These are phyloP conservation scores for Leccinum griseonigrum DNA, from an alignment of 1,284 basidiomycete species.

Conservation along the genomic window DNA sequence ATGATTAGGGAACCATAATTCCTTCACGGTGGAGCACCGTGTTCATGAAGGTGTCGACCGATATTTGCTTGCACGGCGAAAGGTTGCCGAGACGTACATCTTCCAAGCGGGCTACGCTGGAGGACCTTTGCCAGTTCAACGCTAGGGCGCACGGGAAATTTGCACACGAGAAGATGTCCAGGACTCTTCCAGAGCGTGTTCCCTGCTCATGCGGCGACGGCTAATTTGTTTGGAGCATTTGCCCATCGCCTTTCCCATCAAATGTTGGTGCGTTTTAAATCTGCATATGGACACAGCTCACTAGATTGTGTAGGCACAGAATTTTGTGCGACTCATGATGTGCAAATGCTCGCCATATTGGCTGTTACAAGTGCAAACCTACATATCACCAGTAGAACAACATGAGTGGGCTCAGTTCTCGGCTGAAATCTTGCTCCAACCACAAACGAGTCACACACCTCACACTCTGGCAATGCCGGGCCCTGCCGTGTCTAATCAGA, in stretches of 20 bases:
- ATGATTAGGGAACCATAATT: constrained; percentile 32
- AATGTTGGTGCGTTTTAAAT: constrained; percentile 39
- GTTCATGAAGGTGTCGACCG: constrained; percentile 61
- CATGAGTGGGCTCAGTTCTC: constrained; percentile 22
- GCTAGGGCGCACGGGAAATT: constrained; percentile 60
- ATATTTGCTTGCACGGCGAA: constrained; percentile 53
- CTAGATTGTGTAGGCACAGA: constrained; percentile 44
- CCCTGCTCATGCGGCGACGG: constrained; percentile 23
- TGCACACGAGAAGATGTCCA: constrained; percentile 76
- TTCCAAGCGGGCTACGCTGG: constrained; percentile 45
- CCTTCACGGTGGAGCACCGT: constrained; percentile 58
- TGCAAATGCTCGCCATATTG: constrained; percentile 82
- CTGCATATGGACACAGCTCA: constrained; percentile 7
- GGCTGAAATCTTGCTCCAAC: background rate
- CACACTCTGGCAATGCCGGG: background rate
- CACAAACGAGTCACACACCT: background rate
- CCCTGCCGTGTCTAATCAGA: too few species aligned
- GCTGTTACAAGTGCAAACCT: constrained; percentile 50
- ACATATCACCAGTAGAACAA: constrained; percentile 18
- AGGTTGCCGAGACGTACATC: constrained; percentile 65
- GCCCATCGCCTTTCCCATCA: constrained; percentile 39
- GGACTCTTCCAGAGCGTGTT: constrained; percentile 56
- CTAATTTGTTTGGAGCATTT: constrained; percentile 25
- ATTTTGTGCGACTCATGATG: constrained; percentile 63
- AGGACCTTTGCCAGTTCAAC: constrained; percentile 57